Base-by-base conservation (phyloP, 108 stramenopile genomes). In the Schizochytrium sp. region DNA sequence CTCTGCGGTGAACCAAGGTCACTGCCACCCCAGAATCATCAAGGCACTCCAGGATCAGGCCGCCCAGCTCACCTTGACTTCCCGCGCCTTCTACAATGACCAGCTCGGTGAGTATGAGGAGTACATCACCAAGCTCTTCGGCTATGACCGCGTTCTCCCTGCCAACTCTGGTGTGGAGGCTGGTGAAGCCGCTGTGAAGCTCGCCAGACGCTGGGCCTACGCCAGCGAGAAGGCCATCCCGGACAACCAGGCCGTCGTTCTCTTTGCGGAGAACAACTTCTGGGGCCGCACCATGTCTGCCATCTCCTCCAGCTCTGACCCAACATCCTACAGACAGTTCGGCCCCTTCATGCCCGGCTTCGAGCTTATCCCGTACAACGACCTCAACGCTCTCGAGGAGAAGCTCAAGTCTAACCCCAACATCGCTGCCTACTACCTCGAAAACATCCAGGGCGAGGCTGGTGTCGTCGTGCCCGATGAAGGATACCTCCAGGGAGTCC, bases 91-190 rank as follows among this genome's bases (percentile, higher is more conserved):
- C 91, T 95, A 97, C 93, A 99, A 97, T 72, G 99, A 99, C 88
- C 91, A 92, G 69, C 94, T 99, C 61, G 98, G 98, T 19, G 96
- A 96, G 73, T 99, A 97, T 88, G 93, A 89, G 46, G 94, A 98
- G 89, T 98, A 94, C 90, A 93, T 98, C 72, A 98, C 96, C 41
- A 49, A 73, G 28, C 96, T 95, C 91, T 98, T 98, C 93, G 96
- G 95, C 19, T 99, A 98, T 92, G 99, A 99, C 91, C 95, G 98
- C 19, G 96, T 98, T 17, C 91, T 99, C 56, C 99, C 98, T 72
- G 98, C 98, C 98, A 99, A 99, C 92, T 98, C 97, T 2, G 99
- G 99, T 8, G 99, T 99, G 10, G 99, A 99, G 92, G 99, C 97
- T 28, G 97, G 98, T 12, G 99, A 99, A 91, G 98, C 98, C 19